Conservation (phyloP, 192 early-diverging fungal species). For the Glomus cerebriforme region DNA sequence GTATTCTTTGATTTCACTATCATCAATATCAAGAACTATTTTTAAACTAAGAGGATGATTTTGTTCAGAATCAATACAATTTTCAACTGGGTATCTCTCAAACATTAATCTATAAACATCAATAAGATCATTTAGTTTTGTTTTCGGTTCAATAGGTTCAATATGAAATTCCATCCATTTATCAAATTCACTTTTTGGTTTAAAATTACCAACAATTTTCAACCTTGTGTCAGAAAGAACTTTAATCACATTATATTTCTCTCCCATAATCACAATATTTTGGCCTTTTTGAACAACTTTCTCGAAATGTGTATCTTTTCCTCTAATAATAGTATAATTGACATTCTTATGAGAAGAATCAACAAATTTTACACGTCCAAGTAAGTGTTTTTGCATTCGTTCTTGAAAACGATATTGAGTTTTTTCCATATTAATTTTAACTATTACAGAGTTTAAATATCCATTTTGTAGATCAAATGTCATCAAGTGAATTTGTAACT, state of each 20-base stretch:
- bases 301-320: conserved; percentile 17
- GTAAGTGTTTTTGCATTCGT: background rate
- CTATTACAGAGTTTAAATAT: background rate
- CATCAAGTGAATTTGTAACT: background rate
- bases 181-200: background rate
- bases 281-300: background rate
- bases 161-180: conserved; percentile 7
- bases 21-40: background rate
- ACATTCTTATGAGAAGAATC: background rate
- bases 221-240: conserved; percentile 24
- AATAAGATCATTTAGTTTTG: conserved; percentile 7
- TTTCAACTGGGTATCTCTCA: conserved; percentile 6
- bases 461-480: conserved; percentile 15
- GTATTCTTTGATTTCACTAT: background rate
- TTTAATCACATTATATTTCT: background rate
- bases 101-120: conserved; percentile 12
- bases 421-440: conserved; percentile 12
- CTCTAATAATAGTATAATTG: background rate
- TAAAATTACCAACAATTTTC: background rate
- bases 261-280: conserved; percentile 13
- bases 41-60: background rate
- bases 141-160: conserved; percentile 14
- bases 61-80: background rate
- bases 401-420: conserved; percentile 14
- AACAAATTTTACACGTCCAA: background rate